Conservation (phyloP, 176 grass and related monocot genomes). For the Panicum miliaceum region DNA sequence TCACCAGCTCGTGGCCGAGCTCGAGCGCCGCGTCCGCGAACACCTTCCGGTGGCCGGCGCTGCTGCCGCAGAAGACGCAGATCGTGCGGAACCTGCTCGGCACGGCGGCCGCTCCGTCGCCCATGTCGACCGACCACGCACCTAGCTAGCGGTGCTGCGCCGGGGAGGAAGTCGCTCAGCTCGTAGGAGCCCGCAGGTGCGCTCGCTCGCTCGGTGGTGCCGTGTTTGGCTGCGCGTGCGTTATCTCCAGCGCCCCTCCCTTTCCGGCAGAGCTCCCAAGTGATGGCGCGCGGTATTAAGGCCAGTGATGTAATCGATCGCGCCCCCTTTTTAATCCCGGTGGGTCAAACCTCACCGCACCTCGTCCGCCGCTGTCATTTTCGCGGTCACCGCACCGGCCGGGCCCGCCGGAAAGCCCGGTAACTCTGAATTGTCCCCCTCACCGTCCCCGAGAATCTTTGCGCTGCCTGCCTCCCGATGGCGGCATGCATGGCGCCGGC, state of each 20-base stretch:
- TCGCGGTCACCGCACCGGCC: conserved; percentile 26
- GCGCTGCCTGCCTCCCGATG: conserved; percentile 3
- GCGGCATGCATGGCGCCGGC: conserved; percentile 41
- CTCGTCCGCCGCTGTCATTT: conserved; percentile 50
- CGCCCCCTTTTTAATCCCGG: conserved; percentile 30
- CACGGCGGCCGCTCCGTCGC: conserved; percentile 37
- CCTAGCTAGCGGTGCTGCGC: neutral
- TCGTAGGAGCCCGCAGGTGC: neutral
- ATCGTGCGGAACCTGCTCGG: conserved; percentile 66
- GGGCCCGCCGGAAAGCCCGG: conserved; percentile 24
- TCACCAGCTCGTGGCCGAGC: conserved; percentile 82
- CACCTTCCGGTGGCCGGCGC: conserved; percentile 68
- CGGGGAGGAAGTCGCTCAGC: neutral
- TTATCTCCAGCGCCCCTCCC: conserved; percentile 11
- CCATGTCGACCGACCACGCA: conserved; percentile 21
- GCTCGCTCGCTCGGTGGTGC: conserved; percentile 19
- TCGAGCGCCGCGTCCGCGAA: conserved; percentile 84
- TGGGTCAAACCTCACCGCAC: conserved; percentile 34
- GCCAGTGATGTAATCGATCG: conserved; percentile 31
- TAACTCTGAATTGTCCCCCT: conserved; percentile 46
- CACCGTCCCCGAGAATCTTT: conserved; percentile 41
- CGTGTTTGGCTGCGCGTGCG: conserved; percentile 36
- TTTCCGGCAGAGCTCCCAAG: conserved; percentile 4
- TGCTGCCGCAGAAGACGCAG: conserved; percentile 97
- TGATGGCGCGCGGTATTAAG: conserved; percentile 41